Conservation (phyloP, 306 rosid genomes). For the Vigna mungo region DNA sequence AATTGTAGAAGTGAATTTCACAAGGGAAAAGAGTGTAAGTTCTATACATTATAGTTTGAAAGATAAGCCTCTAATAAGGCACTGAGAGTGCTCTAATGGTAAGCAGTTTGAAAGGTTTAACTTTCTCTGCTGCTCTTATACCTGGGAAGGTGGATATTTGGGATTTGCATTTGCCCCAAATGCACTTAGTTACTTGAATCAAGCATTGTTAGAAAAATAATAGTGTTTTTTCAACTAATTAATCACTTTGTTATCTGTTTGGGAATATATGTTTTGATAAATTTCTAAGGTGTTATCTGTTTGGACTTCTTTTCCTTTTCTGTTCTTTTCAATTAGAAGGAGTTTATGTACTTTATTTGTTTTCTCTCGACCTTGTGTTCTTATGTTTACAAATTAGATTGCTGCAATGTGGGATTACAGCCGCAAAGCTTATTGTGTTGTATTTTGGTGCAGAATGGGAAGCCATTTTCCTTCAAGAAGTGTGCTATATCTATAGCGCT, state of each 20-base stretch:
- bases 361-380: background rate
- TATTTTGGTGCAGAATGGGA: constrained; percentile 62
- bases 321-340: background rate
- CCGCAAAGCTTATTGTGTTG: constrained; percentile 34
- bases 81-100: background rate
- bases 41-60: background rate
- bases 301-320: background rate
- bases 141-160: background rate
- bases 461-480: constrained; percentile 69
- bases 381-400: constrained; percentile 23
- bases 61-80: constrained; percentile 10
- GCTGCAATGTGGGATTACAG: constrained; percentile 17
- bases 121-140: background rate
- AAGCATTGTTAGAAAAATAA: constrained; percentile 4
- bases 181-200: background rate
- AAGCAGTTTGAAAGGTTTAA: constrained; percentile 9
- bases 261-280: constrained; percentile 24
- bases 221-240: background rate
- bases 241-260: background rate
- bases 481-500: constrained; percentile 79
- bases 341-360: background rate
- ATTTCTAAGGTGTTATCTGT: constrained; percentile 19
- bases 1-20: constrained; percentile 7
- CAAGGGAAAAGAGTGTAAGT: background rate
- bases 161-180: constrained; percentile 21